Conservation (phyloP, 108 stramenopile species). For the Nitzschia sp. region DNA sequence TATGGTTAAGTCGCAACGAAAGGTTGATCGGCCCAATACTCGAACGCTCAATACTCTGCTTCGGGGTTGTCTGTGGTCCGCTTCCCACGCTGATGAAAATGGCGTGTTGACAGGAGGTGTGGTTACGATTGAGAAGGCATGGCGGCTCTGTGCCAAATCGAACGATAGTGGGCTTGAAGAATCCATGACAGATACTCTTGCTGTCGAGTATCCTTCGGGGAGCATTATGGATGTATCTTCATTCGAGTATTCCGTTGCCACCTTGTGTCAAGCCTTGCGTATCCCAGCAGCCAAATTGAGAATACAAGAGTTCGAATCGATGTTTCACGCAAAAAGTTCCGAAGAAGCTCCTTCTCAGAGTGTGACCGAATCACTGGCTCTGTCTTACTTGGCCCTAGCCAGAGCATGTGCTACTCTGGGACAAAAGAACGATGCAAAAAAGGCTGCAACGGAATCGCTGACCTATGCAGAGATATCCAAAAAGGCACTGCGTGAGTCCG, state of each 20-base stretch:
- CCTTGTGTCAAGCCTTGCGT: constrained; percentile 71
- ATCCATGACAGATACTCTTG: background rate
- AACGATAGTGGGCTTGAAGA: background rate
- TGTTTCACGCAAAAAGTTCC: constrained; percentile 30
- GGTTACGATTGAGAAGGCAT: constrained; percentile 66
- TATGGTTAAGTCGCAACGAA: constrained; percentile 34
- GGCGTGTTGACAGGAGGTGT: constrained; percentile 66
- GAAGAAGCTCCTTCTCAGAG: constrained; percentile 24
- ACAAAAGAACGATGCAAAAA: constrained; percentile 30
- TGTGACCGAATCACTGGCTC: constrained; percentile 53
- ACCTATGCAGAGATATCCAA: constrained; percentile 17
- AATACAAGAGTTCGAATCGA: constrained; percentile 51
- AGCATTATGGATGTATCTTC: constrained; percentile 69
- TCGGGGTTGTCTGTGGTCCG: constrained; percentile 84
- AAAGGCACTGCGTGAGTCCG: constrained; percentile 22
- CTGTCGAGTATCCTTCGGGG: too few species aligned
- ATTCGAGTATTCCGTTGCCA: constrained; percentile 74
- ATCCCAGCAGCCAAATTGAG: constrained; percentile 45
- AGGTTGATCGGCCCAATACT: constrained; percentile 57
- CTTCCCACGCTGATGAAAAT: constrained; percentile 39
- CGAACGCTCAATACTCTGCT: constrained; percentile 81
- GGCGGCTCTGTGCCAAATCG: constrained; percentile 36
- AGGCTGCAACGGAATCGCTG: constrained; percentile 19
- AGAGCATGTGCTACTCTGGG: constrained; percentile 63
- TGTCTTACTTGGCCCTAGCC: constrained; percentile 59